These are phyloP conservation scores for Moesziomyces globuligerus DNA, from an alignment of 1,284 basidiomycete genomes.

Conservation along the genomic window DNA sequence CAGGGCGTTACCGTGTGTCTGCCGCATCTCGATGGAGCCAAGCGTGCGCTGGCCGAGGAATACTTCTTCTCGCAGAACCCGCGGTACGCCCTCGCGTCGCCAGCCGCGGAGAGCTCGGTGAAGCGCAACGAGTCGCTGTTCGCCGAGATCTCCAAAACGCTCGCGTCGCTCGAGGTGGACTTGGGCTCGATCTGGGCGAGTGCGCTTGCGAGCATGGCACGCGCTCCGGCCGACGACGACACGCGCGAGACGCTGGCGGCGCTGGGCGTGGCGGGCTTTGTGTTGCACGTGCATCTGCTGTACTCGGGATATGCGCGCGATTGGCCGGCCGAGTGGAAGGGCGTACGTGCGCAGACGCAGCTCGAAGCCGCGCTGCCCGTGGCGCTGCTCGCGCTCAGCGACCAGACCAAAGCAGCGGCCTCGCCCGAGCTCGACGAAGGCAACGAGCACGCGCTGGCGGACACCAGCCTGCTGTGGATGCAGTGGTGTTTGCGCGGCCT, in stretches of 20 bases:
- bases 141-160: slow-evolving; percentile 43
- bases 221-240: slow-evolving; percentile 28
- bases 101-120: slow-evolving; percentile 13
- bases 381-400: slow-evolving; percentile 23
- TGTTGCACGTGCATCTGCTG: slow-evolving; percentile 34
- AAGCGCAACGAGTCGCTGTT: slow-evolving; percentile 34
- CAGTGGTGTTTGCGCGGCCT: slow-evolving; percentile 33
- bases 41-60: slow-evolving; percentile 28
- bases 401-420: slow-evolving; percentile 41
- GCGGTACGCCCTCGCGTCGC: slow-evolving; percentile 17
- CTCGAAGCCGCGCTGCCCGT: slow-evolving; percentile 41
- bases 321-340: slow-evolving; percentile 35
- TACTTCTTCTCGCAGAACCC: slow-evolving; percentile 22
- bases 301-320: slow-evolving; percentile 36
- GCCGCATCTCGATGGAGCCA: slow-evolving; percentile 26
- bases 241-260: slow-evolving; percentile 27
- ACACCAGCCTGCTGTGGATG: slow-evolving; percentile 45
- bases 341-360: slow-evolving; percentile 26
- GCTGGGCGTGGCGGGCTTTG: slow-evolving; percentile 31
- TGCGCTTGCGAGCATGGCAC: slow-evolving; percentile 25
- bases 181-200: slow-evolving; percentile 33
- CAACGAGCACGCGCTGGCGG: slow-evolving; percentile 35
- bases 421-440: slow-evolving; percentile 28
- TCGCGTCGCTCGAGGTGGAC: slow-evolving; percentile 35
- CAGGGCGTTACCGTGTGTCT: slow-evolving; percentile 37